Evolutionary conservation across 164 flowering plant species (phyloP), one percentile per base, ranked within the genome.

Genomic region (Umbilicus rupestris): DNA sequence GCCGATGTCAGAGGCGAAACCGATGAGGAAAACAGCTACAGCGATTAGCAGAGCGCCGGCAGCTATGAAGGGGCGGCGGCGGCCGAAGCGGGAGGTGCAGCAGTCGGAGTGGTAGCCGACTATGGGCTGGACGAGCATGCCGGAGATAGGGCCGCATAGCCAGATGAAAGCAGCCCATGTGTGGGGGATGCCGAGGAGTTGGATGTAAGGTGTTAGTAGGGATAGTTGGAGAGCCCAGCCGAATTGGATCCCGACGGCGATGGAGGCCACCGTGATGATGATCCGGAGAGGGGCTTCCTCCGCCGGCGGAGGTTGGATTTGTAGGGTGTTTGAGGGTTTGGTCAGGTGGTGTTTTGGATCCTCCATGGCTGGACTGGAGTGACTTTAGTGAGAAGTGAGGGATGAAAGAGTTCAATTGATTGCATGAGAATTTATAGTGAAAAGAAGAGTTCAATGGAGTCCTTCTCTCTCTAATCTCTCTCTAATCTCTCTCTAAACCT

Each of bases 141-240:
- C 83, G 16, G 92, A 87, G 39, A 88, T 69, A 17, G 95, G 95
- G 0, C 95, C 92, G 39, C 95, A 88, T 29, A 87, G 90, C 90
- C 95, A 88, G 46, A 87, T 84, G 80, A 73, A 78, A n/a, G 90
- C 68, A 3, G 95, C 79, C 89, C 86, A 85, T 1, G 70, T 79
- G 76, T 85, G 90, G 7, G 90, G 88, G 17, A 87, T 78, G 1
- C 92, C 89, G 17, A 87, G 75, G 4, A 78, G 87, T 70, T 87
- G 94, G 5, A 84, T 83, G 70, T 87, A 87, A 0, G 94, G 90
- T 7, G 94, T 87, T 1, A 87, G 73, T 0, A 87, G 74, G 3
- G 90, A 87, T 39, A 87, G 89, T 68, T 87, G 94, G 3, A 86
- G 75, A 6, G 94, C 94, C 94, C 94, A 87, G 14, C 90, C 90